These are phyloP conservation scores for Apiospora hydei DNA, from an alignment of 2,329 filamentous ascomycete genomes.

Conservation along the genomic window DNA sequence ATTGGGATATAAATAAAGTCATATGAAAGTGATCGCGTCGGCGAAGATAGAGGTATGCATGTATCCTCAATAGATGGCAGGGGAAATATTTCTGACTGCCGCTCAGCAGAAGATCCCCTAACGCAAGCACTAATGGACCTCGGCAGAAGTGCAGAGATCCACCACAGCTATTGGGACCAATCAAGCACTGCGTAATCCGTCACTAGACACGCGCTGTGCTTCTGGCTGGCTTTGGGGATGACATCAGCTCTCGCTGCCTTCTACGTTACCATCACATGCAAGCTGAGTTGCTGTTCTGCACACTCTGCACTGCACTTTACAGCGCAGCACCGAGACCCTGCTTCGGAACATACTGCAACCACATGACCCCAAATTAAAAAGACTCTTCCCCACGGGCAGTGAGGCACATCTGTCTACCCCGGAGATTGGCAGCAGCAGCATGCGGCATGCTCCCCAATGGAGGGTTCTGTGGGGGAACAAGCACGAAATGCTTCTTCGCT, in stretches of 20 bases:
- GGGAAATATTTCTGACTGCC: neutral
- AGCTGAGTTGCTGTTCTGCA: neutral
- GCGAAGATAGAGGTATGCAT: neutral
- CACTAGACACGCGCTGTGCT: neutral
- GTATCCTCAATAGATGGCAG: neutral
- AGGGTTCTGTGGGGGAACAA: neutral
- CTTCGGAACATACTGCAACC: neutral
- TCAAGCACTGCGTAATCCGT: neutral
- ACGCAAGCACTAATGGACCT: neutral
- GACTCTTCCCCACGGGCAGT: constrained; percentile 6
- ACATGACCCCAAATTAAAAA: constrained; percentile 11
- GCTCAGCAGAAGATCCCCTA: neutral
- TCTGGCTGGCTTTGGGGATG: neutral
- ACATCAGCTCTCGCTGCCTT: neutral
- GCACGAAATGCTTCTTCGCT: too few species aligned
- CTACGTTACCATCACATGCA: constrained; percentile 4
- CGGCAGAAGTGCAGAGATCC: neutral
- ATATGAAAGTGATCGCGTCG: too few species aligned
- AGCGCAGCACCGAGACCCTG: neutral
- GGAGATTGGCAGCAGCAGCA: neutral
- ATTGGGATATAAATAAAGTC: neutral
- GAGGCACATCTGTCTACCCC: neutral
- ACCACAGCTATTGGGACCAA: neutral
- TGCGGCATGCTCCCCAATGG: neutral
- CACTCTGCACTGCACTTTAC: neutral